These are phyloP conservation scores for Trichosporon sp. DNA, from an alignment of 1,284 basidiomycete genomes.

Conservation along the genomic window DNA sequence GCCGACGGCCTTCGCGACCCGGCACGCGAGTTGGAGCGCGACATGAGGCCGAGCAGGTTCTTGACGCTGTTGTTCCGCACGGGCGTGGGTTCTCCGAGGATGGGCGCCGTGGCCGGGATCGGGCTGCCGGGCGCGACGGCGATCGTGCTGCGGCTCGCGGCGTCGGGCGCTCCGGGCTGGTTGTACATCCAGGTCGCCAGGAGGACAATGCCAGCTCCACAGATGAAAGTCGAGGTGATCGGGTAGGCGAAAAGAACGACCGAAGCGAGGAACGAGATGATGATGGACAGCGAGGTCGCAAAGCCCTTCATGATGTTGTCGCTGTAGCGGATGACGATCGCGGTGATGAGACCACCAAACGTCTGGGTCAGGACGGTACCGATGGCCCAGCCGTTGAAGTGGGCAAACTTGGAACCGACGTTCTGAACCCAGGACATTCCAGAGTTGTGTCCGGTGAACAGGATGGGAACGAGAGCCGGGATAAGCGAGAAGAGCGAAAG, in stretches of 20 bases:
- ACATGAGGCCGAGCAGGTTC: conserved; percentile 14
- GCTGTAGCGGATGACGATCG: conserved; percentile 63
- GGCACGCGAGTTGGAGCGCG: conserved; percentile 14
- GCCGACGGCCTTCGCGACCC: conserved; percentile 9
- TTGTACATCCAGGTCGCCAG: conserved; percentile 89
- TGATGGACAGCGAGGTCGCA: conserved; percentile 87
- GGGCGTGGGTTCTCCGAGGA: conserved; percentile 49
- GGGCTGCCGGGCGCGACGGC: conserved; percentile 53
- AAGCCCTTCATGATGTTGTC: conserved; percentile 75
- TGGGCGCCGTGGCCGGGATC: conserved; percentile 49
- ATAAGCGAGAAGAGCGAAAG: conserved; percentile 90
- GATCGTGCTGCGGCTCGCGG: conserved; percentile 42
- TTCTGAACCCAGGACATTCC: conserved; percentile 44
- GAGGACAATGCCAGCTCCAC: conserved; percentile 80
- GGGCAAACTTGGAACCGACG: conserved; percentile 49
- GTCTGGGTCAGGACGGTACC: conserved; percentile 86
- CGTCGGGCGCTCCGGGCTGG: conserved; percentile 56
- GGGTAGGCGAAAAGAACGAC: conserved; percentile 84
- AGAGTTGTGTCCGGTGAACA: conserved; percentile 61
- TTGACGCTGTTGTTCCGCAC: conserved; percentile 7
- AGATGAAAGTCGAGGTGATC: conserved; percentile 79
- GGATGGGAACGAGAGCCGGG: conserved; percentile 81
- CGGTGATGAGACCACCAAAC: conserved; percentile 85
- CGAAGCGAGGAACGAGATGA: conserved; percentile 87
- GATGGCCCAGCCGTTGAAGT: conserved; percentile 86